Evolutionary conservation across 495 filamentous ascomycete genomes (phyloP).

Genomic region (Xanthoparmelia taractica): DNA sequence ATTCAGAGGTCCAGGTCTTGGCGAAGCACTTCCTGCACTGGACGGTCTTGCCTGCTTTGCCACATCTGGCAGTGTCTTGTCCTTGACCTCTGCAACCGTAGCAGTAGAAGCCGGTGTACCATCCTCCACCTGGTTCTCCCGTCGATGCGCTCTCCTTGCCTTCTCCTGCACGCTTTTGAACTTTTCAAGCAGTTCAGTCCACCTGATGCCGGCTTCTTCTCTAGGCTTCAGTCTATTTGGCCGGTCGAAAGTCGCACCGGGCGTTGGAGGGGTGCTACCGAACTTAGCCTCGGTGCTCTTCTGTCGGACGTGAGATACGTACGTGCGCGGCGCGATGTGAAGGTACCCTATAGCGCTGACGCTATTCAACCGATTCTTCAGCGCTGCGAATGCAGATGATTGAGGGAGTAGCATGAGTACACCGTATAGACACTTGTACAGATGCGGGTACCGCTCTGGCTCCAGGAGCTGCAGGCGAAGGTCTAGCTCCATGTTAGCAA

Average conservation of each 20-base stretch:
- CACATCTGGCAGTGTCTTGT: conserved; percentile 37
- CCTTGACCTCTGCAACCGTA: conserved; percentile 36
- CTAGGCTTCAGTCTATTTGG: conserved; percentile 74
- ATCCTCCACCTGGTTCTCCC: conserved; percentile 24
- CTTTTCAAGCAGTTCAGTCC: conserved; percentile 93
- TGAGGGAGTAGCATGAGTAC: conserved; percentile 96
- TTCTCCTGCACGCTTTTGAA: conserved; percentile 85
- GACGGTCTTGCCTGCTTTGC: conserved; percentile 30
- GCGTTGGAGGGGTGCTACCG: conserved; percentile 25
- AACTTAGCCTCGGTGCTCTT: conserved; percentile 25
- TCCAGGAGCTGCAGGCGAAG: conserved; percentile 96
- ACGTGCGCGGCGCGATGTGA: conserved; percentile 76
- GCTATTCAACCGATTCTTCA: conserved; percentile 95
- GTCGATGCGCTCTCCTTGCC: conserved; percentile 48
- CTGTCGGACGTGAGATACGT: conserved; percentile 44
- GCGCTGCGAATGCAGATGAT: conserved; percentile 88
- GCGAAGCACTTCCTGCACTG: conserved; percentile 34
- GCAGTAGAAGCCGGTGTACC: conserved; percentile 23
- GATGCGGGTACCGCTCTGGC: conserved; percentile 87
- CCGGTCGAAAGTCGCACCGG: conserved; percentile 49
- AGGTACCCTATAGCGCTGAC: conserved; percentile 95
- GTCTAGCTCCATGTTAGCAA: conserved; percentile 43
- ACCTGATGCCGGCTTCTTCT: conserved; percentile 77
- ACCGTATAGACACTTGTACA: conserved; percentile 98
- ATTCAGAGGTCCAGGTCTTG: conserved; percentile 40